These are phyloP conservation scores for Cokeromyces recurvatus DNA, from an alignment of 371 early-diverging fungal species.

Conservation along the genomic window DNA sequence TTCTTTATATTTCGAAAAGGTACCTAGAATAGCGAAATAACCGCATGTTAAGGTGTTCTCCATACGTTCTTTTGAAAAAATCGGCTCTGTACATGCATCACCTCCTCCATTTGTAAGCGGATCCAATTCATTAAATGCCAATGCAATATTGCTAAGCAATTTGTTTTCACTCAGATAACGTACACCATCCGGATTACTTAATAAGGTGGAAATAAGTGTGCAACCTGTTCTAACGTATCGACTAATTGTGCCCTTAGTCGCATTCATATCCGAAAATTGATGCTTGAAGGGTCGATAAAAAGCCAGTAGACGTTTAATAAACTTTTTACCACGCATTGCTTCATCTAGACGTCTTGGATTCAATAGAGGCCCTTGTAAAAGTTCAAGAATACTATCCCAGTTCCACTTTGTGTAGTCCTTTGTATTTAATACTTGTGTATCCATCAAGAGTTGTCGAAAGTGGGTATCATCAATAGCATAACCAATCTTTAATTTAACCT, in stretches of 20 bases:
- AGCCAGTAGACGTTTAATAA: conserved; percentile 68
- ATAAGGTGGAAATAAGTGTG: conserved; percentile 56
- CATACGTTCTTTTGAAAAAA: conserved; percentile 77
- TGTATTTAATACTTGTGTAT: conserved; percentile 68
- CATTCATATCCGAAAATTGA: conserved; percentile 68
- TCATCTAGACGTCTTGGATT: conserved; percentile 78
- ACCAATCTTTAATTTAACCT: conserved; percentile 65
- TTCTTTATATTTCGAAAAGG: conserved; percentile 57
- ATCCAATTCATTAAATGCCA: conserved; percentile 67
- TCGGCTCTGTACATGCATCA: conserved; percentile 51
- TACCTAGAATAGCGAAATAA: conserved; percentile 77
- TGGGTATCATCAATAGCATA: conserved; percentile 77
- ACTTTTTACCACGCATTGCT: conserved; percentile 67
- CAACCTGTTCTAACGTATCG: conserved; percentile 60
- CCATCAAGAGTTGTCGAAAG: conserved; percentile 59
- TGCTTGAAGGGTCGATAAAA: conserved; percentile 76
- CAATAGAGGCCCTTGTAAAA: conserved; percentile 72
- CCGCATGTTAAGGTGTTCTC: conserved; percentile 68
- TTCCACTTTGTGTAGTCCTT: conserved; percentile 83
- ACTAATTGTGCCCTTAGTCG: conserved; percentile 42
- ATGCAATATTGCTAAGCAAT: conserved; percentile 62
- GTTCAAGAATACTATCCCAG: conserved; percentile 73
- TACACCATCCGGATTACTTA: conserved; percentile 63
- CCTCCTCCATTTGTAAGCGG: conserved; percentile 36
- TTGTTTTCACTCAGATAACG: conserved; percentile 66